Percentiles rank a stretch among this genome's conserved stretches.
Conservation (phyloP, 306 rosid species). For the Quercus cerris region DNA sequence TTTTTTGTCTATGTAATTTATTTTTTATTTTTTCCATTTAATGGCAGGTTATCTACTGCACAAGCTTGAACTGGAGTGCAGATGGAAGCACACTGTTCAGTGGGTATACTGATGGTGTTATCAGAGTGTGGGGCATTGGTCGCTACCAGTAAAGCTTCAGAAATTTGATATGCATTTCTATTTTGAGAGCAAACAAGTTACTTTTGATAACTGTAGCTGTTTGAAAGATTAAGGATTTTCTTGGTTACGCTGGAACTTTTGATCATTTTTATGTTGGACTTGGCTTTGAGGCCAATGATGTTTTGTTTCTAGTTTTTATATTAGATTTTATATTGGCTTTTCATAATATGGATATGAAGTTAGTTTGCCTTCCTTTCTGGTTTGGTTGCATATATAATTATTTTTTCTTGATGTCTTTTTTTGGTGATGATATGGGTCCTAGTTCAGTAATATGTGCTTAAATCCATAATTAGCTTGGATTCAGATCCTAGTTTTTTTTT, state of each 20-base stretch:
- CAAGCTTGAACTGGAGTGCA: constrained; percentile 87
- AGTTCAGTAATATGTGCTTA: background rate
- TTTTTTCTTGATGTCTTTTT: background rate
- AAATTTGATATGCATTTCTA: constrained; percentile 13
- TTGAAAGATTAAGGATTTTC: constrained; percentile 29
- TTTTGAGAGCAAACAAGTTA: constrained; percentile 42
- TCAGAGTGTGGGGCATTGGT: constrained; percentile 93
- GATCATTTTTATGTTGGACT: constrained; percentile 32
- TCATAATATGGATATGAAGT: background rate
- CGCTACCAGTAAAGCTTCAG: constrained; percentile 42
- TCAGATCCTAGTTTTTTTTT: no score
- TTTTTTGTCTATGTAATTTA: background rate
- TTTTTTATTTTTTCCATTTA: background rate
- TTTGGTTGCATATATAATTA: background rate
- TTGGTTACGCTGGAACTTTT: constrained; percentile 29
- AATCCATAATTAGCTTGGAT: no score
- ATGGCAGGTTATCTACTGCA: constrained; percentile 74
- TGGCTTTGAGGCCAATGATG: constrained; percentile 51
- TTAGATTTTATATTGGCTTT: constrained; percentile 17
- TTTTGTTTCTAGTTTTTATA: constrained; percentile 18
- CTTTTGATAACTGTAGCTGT: constrained; percentile 28
- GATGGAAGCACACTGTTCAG: constrained; percentile 99
- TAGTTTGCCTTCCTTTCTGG: background rate
- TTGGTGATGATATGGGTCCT: background rate
- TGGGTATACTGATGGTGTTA: constrained; percentile 90